Evolutionary conservation across 805 yeast species (phyloP), one percentile per base, ranked within the genome.

Genomic region (Kluyveromyces aestuarii): DNA sequence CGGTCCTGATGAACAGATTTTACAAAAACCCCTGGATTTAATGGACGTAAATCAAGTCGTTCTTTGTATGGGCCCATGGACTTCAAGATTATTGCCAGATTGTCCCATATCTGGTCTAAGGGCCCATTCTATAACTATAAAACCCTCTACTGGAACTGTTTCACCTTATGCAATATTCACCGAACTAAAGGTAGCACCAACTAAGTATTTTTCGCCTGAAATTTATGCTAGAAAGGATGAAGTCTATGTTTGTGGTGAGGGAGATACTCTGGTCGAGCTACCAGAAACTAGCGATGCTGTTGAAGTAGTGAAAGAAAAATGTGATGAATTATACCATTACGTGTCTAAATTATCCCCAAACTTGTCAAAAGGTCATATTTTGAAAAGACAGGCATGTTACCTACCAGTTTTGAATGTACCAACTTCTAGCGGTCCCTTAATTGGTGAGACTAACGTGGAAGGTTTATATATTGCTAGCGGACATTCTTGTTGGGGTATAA

Each of bases 401-500:
- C 73, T 91, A 59, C 99, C 99, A 0, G 96, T 91, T 6, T 75
- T 91, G 46, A 96, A 91, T 62, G 91, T 89, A 8, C 95, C 97
- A 1, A 84, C 95, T 5, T 79, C 87, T 38, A 80, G 91, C 1
- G 99, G 99, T 6, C 99, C 99, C 0, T 72, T 93, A 47, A 82
- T 91, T 56, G 99, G 99, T 42, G 91, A 87, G 58, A 91, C 98
- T 0, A 89, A 89, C 59, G 95, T 90, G 8, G 79, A 77, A 19
- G 81, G 82, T 51, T 70, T 91, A 52, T 85, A 72, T 57, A 66
- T 91, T 48, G 96, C 96, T 2, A 79, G 91, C 14, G 99, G 98
- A 0, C 99, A 91, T 67, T 85, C 96, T 14, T 93, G 98, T 69
- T 91, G 99, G 99, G 99, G 99, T 19, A 93, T 91, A 53, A 93